phyloP scores from a whole-genome alignment of 169 alveolate genomes.

The Theileria annulata region DNA sequence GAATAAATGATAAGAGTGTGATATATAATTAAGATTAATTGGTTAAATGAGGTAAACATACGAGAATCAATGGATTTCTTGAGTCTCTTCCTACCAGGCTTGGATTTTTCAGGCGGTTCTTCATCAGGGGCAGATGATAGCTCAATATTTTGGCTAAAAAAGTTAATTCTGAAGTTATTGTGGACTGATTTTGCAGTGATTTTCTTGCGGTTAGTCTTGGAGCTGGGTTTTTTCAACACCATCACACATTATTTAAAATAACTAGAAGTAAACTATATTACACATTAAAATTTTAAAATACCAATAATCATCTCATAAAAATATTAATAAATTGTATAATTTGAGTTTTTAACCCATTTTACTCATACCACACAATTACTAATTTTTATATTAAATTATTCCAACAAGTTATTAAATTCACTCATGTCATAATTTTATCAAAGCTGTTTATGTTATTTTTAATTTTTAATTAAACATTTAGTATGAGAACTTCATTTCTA shows the following conservation, averaged over 20 bases:
- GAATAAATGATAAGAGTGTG: background rate
- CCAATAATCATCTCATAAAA: background rate
- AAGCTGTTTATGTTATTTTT: background rate
- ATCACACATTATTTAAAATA: background rate
- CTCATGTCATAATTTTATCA: no score
- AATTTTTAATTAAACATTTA: no score
- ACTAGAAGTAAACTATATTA: background rate
- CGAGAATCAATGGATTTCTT: background rate
- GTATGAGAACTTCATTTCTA: background rate
- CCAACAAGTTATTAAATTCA: no score
- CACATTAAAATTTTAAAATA: background rate
- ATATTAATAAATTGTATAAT: no score
- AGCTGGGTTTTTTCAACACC: background rate
- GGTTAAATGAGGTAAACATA: background rate
- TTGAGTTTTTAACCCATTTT: background rate
- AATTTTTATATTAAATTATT: no score
- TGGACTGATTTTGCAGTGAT: slow-evolving; percentile 13
- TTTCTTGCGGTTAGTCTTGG: background rate
- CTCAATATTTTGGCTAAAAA: background rate
- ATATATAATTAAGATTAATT: no score
- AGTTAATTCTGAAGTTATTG: slow-evolving; percentile 10
- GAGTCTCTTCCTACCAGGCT: background rate
- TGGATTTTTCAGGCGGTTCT: background rate
- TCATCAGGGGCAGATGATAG: background rate
- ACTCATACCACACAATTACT: background rate